Evolutionary conservation across 768 basidiomycete genomes (phyloP), one percentile per base, ranked within the genome.

Genomic region (Pleurotus pulmonarius): DNA sequence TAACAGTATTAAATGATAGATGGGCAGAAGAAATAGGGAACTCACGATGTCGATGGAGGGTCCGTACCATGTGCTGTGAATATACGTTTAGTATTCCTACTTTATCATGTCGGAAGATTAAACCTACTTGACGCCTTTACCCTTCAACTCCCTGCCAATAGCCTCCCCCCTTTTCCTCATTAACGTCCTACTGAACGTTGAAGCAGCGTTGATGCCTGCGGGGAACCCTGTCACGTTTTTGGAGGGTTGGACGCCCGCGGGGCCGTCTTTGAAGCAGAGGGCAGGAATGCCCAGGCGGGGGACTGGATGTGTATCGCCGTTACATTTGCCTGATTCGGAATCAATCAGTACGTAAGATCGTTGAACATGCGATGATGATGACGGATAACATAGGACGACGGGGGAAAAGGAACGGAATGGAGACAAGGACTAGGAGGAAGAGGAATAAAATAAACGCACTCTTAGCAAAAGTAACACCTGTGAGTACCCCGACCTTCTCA

Each of bases 81-180:
- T 2, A 20, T 43, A 4, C 20, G 2, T 16, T 20, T n/a, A 20
- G 15, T 8, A 34, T 34, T 8, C 29, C 8, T 34, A 34, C 11
- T 34, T 34, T 43, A 20, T 43, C 41, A 43, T 43, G 41, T 9
- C 41, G 13, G 41, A 43, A 43, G 5, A 43, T 6, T 15, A n/a
- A n/a, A 43, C 41, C 8, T 9, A 73, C 56, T 78, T 73, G 4
- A 81, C 81, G 16, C 89, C 89, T 67, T 88, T 86, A 11, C 77
- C 83, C n/a, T 79, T 69, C 65, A 83, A 86, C 66, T 92, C 89
- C 52, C 81, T 72, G 3, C 83, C 88, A 59, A 90, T 70, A 0
- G 86, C 85, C 3, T 73, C 69, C 3, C 83, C 88, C 47, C 87
- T 75, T 38, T 76, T 74, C 49, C 81, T 77, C 75, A 89, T 87